Conservation (phyloP, 768 basidiomycete species). For the Cytidiella melzeri region DNA sequence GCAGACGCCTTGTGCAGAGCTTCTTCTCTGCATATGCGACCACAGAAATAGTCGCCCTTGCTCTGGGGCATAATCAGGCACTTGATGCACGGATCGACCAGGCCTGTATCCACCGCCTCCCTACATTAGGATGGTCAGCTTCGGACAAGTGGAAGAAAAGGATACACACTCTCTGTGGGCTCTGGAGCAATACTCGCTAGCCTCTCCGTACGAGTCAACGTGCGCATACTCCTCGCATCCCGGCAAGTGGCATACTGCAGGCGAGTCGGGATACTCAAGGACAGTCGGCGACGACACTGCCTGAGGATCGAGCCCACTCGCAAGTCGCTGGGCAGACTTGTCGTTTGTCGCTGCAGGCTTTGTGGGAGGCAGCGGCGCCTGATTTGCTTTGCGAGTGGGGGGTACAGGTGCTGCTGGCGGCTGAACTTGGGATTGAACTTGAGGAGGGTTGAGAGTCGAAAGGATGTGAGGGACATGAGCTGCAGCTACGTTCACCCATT, state of each 20-base stretch:
- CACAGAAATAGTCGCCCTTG: constrained; percentile 57
- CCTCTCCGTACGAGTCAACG: constrained; percentile 45
- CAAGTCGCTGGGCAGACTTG: background rate
- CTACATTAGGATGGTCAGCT: constrained; percentile 27
- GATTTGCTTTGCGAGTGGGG: background rate
- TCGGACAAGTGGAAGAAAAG: background rate
- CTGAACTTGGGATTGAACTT: background rate
- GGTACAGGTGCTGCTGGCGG: background rate
- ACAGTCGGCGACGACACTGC: background rate
- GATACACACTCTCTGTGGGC: constrained; percentile 58
- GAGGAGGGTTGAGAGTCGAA: background rate
- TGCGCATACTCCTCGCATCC: constrained; percentile 53
- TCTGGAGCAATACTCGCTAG: constrained; percentile 51
- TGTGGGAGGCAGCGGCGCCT: background rate
- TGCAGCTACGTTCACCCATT: background rate
- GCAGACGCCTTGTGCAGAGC: constrained; percentile 42
- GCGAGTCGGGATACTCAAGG: constrained; percentile 10
- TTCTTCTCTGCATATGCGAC: constrained; percentile 50
- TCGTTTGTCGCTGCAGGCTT: background rate
- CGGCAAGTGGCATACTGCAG: constrained; percentile 45
- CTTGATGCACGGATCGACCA: constrained; percentile 56
- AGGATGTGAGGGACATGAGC: background rate
- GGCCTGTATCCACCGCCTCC: constrained; percentile 49
- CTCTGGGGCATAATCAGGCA: constrained; percentile 56
- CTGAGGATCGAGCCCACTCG: background rate